Evolutionary conservation across 2,329 filamentous ascomycete genomes (phyloP).

Genomic region (Zalaria obscura): DNA sequence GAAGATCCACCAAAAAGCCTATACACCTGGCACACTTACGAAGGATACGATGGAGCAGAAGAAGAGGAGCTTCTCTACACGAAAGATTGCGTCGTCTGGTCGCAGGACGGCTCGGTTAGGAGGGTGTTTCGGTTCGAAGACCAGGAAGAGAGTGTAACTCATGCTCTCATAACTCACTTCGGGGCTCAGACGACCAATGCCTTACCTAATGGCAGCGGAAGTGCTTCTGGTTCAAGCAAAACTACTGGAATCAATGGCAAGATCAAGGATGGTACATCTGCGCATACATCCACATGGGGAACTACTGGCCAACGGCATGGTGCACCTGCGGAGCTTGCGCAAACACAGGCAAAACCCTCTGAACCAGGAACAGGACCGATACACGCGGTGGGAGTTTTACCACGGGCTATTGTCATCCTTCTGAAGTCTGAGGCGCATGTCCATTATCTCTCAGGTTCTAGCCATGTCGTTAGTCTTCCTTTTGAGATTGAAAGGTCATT

Average conservation of each 20-base stretch:
- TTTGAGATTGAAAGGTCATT: constrained; percentile 87
- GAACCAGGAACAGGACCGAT: no score
- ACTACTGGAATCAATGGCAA: constrained; percentile 7
- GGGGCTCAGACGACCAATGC: neutral
- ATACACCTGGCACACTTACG: constrained; percentile 63
- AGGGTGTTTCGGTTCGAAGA: constrained; percentile 76
- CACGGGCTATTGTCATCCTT: constrained; percentile 66
- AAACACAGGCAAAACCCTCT: no score
- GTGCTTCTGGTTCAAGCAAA: no score
- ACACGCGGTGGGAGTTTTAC: no score
- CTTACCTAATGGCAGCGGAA: no score
- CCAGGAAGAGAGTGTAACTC: constrained; percentile 74
- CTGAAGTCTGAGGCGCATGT: constrained; percentile 87
- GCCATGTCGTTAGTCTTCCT: constrained; percentile 79
- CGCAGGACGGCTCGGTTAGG: constrained; percentile 67
- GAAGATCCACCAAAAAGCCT: constrained; percentile 47
- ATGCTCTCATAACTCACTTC: constrained; percentile 77
- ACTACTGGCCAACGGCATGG: neutral
- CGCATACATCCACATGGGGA: constrained; percentile 2
- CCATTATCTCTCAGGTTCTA: constrained; percentile 77
- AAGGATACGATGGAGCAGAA: constrained; percentile 26
- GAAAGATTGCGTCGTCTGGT: constrained; percentile 71
- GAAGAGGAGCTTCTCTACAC: constrained; percentile 76
- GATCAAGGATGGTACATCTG: neutral
- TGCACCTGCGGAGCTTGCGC: no score